phyloP scores from a whole-genome alignment of 345 rosid genomes.

The Sisymbrium irio region DNA sequence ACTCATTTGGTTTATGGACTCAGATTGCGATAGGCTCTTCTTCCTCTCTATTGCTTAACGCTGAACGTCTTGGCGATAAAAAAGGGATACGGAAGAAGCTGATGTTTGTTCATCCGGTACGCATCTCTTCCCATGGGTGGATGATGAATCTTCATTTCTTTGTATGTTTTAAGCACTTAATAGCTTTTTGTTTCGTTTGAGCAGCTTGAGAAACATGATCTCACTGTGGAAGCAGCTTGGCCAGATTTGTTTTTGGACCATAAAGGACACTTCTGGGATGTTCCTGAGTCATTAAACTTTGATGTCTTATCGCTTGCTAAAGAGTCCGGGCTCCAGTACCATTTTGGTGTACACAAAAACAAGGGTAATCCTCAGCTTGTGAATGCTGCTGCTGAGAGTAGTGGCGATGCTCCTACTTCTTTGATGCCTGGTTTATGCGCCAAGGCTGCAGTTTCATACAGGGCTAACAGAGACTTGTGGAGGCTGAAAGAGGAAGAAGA shows the following conservation, averaged over 20 bases:
- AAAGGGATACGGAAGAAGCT: slow-evolving; percentile 53
- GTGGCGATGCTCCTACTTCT: slow-evolving; percentile 50
- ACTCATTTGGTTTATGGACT: slow-evolving; percentile 58
- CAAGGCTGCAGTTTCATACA: slow-evolving; percentile 77
- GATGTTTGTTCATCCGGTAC: slow-evolving; percentile 67
- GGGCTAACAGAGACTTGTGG: slow-evolving; percentile 66
- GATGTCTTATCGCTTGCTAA: slow-evolving; percentile 57
- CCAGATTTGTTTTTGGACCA: slow-evolving; percentile 75
- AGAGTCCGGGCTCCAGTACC: slow-evolving; percentile 64
- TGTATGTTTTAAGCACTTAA: not conserved
- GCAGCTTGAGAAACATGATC: slow-evolving; percentile 74
- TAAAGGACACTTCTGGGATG: slow-evolving; percentile 81
- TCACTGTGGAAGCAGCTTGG: slow-evolving; percentile 82
- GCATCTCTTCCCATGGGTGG: not conserved
- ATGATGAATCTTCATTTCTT: not conserved
- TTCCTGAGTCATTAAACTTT: slow-evolving; percentile 73
- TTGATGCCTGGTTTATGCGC: slow-evolving; percentile 77
- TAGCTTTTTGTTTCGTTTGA: not conserved
- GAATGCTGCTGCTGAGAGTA: slow-evolving; percentile 30
- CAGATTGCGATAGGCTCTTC: slow-evolving; percentile 54
- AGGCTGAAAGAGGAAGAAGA: slow-evolving; percentile 46
- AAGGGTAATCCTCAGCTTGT: slow-evolving; percentile 55
- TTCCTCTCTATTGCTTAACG: slow-evolving; percentile 47
- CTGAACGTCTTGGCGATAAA: slow-evolving; percentile 61
- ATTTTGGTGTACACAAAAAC: slow-evolving; percentile 65